A percentile compares a stretch with the other conserved stretches of the same genome.
Conservation (phyloP, 2,329 filamentous ascomycete genomes). For the Sclerotinia subarctica region DNA sequence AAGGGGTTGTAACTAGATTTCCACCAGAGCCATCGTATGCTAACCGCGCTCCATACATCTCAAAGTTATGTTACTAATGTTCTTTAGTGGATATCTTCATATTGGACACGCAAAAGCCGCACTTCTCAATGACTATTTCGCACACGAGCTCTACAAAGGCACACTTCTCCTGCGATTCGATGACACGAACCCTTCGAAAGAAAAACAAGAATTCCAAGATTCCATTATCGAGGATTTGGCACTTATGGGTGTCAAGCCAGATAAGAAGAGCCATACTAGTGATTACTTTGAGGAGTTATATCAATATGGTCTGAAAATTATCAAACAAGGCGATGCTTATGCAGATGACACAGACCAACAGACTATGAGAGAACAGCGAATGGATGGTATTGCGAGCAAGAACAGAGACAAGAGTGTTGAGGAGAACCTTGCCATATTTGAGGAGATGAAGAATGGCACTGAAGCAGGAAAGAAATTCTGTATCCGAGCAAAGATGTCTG, state of each 20-base stretch:
- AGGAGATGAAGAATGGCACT: constrained; percentile 87
- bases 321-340: constrained; percentile 84
- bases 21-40: constrained; percentile 85
- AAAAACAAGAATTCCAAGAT: constrained; percentile 95
- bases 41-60: neutral
- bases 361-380: constrained; percentile 80
- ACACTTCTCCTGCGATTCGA: constrained; percentile 90
- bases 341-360: constrained; percentile 92
- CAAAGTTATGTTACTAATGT: constrained; percentile 22
- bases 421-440: constrained; percentile 81
- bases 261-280: constrained; percentile 82
- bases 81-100: constrained; percentile 70
- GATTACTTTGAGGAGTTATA: constrained; percentile 95
- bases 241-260: constrained; percentile 87
- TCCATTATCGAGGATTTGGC: constrained; percentile 88
- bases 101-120: constrained; percentile 95
- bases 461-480: constrained; percentile 80
- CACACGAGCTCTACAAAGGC: constrained; percentile 87
- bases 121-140: constrained; percentile 93
- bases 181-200: constrained; percentile 95
- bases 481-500: constrained; percentile 90
- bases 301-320: constrained; percentile 77
- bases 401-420: constrained; percentile 75
- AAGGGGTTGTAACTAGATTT: constrained; percentile 89
- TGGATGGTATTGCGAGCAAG: constrained; percentile 77